Evolutionary conservation across 148 eudicot genomes (phyloP).

Genomic region (Camellia lanceoleosa): DNA sequence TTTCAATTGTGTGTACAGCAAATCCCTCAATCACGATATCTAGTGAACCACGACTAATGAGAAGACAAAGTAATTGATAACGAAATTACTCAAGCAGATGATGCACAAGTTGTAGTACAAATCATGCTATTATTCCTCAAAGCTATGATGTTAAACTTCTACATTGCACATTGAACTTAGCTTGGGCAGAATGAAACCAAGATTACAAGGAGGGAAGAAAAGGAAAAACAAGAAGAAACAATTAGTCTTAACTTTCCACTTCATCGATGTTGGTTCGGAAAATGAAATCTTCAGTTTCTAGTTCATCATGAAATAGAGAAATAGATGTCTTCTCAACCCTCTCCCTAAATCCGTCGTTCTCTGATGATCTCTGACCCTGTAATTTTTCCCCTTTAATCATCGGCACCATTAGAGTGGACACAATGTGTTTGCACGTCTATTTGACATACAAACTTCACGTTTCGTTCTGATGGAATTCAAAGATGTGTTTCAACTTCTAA

Average conservation of each 20-base stretch:
- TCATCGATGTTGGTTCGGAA: constrained; percentile 69
- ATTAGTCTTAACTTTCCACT: constrained; percentile 20
- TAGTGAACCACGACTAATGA: not conserved
- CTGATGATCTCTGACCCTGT: constrained; percentile 63
- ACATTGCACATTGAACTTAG: not conserved
- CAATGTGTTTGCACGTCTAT: not conserved
- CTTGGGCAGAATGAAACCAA: not conserved
- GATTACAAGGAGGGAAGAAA: not conserved
- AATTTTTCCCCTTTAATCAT: not conserved
- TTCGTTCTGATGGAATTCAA: not conserved
- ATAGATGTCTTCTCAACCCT: constrained; percentile 35
- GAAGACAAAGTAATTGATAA: not conserved
- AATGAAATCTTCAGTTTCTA: constrained; percentile 77
- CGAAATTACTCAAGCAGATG: not conserved
- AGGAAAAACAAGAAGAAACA: not conserved
- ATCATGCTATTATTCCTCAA: not conserved
- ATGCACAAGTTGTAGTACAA: not conserved
- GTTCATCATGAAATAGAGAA: constrained; percentile 66
- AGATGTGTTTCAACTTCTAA: not conserved
- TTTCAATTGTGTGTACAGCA: not conserved
- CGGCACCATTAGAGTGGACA: not conserved
- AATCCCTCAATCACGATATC: not conserved
- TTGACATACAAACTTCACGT: not conserved
- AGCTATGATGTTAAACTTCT: not conserved
- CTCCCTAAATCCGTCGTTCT: constrained; percentile 25